phyloP scores from a whole-genome alignment of 2,329 filamentous ascomycete genomes.

The Chaetomium strumarium region DNA sequence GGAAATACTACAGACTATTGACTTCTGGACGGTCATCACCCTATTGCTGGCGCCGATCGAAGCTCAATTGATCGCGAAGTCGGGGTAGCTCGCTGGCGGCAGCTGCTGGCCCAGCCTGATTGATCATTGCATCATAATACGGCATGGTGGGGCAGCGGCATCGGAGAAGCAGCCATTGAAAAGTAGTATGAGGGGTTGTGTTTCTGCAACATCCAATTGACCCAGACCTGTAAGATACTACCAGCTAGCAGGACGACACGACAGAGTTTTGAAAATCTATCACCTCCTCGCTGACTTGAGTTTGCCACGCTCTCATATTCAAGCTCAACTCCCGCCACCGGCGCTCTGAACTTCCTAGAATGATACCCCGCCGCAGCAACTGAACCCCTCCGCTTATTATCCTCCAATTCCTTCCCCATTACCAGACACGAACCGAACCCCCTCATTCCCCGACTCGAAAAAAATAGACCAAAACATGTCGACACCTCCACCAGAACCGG shows the following conservation, averaged over 20 bases:
- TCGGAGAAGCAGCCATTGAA: constrained; percentile 2
- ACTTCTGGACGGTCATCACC: too few relatives aligned
- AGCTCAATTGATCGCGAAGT: not conserved
- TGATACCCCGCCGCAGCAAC: not conserved
- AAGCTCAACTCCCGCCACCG: not conserved
- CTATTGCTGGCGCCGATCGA: too few relatives aligned
- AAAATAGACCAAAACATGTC: not conserved
- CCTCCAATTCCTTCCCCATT: not conserved
- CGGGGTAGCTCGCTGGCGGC: not conserved
- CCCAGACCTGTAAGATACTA: too few relatives aligned
- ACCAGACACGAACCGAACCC: not conserved
- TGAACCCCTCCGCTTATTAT: not conserved
- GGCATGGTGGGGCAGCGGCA: constrained; percentile 13
- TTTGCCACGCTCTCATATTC: too few relatives aligned
- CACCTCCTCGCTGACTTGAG: too few relatives aligned
- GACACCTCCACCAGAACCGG: not conserved
- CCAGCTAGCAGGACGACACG: too few relatives aligned
- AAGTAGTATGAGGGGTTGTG: constrained; percentile 9
- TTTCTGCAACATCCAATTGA: not conserved
- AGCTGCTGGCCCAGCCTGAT: too few relatives aligned
- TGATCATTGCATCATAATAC: constrained; percentile 6
- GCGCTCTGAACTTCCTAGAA: not conserved
- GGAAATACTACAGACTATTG: too few relatives aligned
- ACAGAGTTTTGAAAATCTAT: too few relatives aligned
- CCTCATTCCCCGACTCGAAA: not conserved